These are phyloP conservation scores for Salvia splendens DNA, from an alignment of 257 asterid species.

Conservation along the genomic window DNA sequence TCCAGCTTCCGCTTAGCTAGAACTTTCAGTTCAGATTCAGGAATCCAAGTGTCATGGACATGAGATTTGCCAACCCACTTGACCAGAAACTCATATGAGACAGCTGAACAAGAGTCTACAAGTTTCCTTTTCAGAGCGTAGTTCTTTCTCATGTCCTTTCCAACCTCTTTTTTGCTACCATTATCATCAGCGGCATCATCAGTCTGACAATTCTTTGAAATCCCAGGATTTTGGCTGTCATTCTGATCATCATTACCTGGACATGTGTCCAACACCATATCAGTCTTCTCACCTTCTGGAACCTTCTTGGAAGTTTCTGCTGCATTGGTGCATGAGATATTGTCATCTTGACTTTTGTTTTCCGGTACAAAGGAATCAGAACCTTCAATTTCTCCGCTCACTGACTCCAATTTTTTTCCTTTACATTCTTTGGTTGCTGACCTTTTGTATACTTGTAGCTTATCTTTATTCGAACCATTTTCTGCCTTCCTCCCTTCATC, in stretches of 20 bases:
- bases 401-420: conserved; percentile 46
- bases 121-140: conserved; percentile 41
- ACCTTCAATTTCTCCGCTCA: conserved; percentile 36
- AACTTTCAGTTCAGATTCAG: conserved; percentile 81
- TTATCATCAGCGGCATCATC: conserved; percentile 39
- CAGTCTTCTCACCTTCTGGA: conserved; percentile 33
- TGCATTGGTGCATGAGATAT: conserved; percentile 33
- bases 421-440: conserved; percentile 56
- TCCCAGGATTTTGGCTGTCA: conserved; percentile 42
- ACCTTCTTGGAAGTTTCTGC: conserved; percentile 28
- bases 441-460: conserved; percentile 66
- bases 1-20: conserved; percentile 86
- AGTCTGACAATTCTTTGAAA: conserved; percentile 38
- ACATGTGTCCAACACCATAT: conserved; percentile 35
- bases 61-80: conserved; percentile 98
- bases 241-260: conserved; percentile 28
- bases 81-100: conserved; percentile 75
- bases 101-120: conserved; percentile 43
- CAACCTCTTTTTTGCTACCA: conserved; percentile 47
- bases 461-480: conserved; percentile 41
- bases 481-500: conserved; percentile 43
- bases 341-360: conserved; percentile 38
- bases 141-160: conserved; percentile 34
- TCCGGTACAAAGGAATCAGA: conserved; percentile 41
- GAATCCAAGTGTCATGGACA: conserved; percentile 81